Evolutionary conservation across 2,329 filamentous ascomycete genomes (phyloP).

Genomic region (Atkinsonella texensis): DNA sequence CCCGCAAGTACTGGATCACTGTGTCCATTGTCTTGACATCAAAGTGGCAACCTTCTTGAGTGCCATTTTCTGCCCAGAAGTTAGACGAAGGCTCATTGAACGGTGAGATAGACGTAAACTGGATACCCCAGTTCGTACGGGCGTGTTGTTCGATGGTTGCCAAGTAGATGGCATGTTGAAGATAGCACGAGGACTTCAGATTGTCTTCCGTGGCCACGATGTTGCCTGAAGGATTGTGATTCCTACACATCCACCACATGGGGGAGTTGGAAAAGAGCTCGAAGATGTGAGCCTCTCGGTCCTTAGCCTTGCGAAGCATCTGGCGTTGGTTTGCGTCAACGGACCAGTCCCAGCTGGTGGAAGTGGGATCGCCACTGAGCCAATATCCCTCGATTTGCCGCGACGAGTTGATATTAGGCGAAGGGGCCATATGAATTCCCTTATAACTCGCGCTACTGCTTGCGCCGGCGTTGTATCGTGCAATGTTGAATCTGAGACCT

Average conservation of each 20-base stretch:
- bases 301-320: conserved; percentile 25
- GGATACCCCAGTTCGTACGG: conserved; percentile 25
- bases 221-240: conserved; percentile 29
- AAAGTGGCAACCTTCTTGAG: conserved; percentile 37
- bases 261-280: conserved; percentile 35
- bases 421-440: conserved; percentile 22
- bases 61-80: too few species aligned
- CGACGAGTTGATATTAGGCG: conserved; percentile 24
- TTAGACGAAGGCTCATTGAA: conserved; percentile 33
- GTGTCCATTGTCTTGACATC: conserved; percentile 21
- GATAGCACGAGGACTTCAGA: conserved; percentile 25
- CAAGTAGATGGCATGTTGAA: conserved; percentile 27
- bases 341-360: conserved; percentile 27
- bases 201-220: conserved; percentile 23
- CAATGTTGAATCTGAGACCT: conserved; percentile 30
- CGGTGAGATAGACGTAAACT: conserved; percentile 26
- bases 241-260: conserved; percentile 33
- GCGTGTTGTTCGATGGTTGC: conserved; percentile 27
- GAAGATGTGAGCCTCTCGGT: conserved; percentile 23
- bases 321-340: conserved; percentile 27
- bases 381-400: conserved; percentile 29
- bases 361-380: conserved; percentile 20
- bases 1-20: conserved; percentile 20
- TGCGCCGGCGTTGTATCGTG: conserved; percentile 31
- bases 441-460: conserved; percentile 22